A percentile compares a stretch with the other conserved stretches of the same genome.
phyloP scores from a whole-genome alignment of 768 basidiomycete species.

The Lactarius sanguifluus region DNA sequence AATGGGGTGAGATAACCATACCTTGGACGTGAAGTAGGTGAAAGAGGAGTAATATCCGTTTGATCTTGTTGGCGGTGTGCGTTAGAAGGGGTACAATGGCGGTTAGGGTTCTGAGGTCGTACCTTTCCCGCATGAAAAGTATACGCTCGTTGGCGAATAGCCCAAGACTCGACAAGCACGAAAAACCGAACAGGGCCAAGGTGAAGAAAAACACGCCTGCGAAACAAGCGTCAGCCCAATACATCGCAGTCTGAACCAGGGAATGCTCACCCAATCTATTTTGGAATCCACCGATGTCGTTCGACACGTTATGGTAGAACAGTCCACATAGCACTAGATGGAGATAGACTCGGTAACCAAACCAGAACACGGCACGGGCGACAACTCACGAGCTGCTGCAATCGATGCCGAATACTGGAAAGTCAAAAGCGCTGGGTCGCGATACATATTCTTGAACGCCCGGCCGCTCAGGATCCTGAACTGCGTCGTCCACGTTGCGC shows the following conservation, averaged over 20 bases:
- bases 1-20: conserved; percentile 29
- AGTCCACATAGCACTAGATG: conserved; percentile 81
- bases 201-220: conserved; percentile 95
- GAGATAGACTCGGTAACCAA: conserved; percentile 14
- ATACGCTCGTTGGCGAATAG: conserved; percentile 94
- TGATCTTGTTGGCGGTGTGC: conserved; percentile 49
- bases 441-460: conserved; percentile 97
- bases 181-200: conserved; percentile 95
- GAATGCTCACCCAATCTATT: conserved; percentile 71
- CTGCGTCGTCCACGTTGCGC: conserved; percentile 87
- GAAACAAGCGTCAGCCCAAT: conserved; percentile 4
- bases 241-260: conserved; percentile 2
- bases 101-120: conserved; percentile 27
- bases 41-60: conserved; percentile 98
- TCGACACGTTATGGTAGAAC: conserved; percentile 86
- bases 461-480: conserved; percentile 93
- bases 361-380: conserved; percentile 11
- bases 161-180: conserved; percentile 90
- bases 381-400: conserved; percentile 70
- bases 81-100: not conserved
- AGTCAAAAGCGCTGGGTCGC: conserved; percentile 87
- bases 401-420: conserved; percentile 90
- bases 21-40: conserved; percentile 96
- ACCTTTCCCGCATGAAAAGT: conserved; percentile 98
- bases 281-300: conserved; percentile 97